Evolutionary conservation across 202 grass and related monocot genomes (phyloP), one percentile per base, ranked within the genome.

Genomic region (Dendrocalamus latiflorus): DNA sequence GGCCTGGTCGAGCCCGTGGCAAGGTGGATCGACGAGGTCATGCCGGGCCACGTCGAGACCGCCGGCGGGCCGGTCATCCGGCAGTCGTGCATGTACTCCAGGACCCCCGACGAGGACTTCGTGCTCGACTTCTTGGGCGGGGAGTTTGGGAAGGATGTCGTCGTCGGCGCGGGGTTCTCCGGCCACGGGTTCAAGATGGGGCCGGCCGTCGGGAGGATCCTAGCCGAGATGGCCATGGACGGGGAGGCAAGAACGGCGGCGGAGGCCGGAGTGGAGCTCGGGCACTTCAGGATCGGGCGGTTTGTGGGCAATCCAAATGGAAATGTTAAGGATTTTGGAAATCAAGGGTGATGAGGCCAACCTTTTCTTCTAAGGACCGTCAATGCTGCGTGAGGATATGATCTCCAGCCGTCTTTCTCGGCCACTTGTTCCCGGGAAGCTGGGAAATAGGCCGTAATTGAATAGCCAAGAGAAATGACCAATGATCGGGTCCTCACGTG

Each of bases 151-250:
- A 86, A 65, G 87, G 85, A 94, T 36, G 94, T 97, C 22, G 87
- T 97, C 24, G 48, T 97, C n/a, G 94, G 89, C 1, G 94, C 81
- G 0, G 94, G 94, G 42, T 97, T 97, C 73, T 97, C 94, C 1
- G 91, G 94, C 0, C 94, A 97, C 6, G 94, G 94, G 17, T 97
- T 97, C 79, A 93, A 97, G 85, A 91, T 88, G 85, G 94, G 86
- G 0, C 94, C 94, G 0, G 89, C 55, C 0, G 67, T 97, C 13
- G 91, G 94, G n/a, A 90, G 86, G 76, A 91, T 97, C 54, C 82
- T 93, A 0, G 87, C 89, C 6, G 94, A 97, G 74, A 83, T 97
- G 91, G 91, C 87, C 9, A 15, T 97, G 42, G 74, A 79, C 21
- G 94, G 94, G 6, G 80, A 80, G 75, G 70, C 91, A 0, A 13